A percentile compares a stretch with the other conserved stretches of the same genome.
Evolutionary conservation across 306 rosid genomes (phyloP).

Genomic region (Geum urbanum): DNA sequence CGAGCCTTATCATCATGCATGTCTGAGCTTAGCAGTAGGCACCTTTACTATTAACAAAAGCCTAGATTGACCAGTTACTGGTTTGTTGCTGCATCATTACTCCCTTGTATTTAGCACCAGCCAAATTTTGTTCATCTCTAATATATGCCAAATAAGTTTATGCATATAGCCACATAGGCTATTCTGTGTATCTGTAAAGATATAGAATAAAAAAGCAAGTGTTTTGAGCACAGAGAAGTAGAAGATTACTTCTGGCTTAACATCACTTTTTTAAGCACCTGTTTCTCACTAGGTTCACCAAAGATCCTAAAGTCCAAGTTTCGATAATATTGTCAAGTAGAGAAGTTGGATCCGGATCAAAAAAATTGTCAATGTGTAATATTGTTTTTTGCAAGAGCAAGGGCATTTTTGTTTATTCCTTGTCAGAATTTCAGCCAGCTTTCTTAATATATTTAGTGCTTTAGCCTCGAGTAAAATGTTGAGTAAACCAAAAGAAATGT

Average conservation of each 20-base stretch:
- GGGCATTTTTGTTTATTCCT: not conserved
- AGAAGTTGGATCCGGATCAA: not conserved
- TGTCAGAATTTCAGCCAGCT: not conserved
- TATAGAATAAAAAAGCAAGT: not conserved
- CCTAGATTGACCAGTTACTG: not conserved
- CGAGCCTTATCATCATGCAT: conserved; percentile 68
- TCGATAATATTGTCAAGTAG: not conserved
- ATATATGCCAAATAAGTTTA: not conserved
- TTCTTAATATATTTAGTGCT: not conserved
- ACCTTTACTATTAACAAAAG: conserved; percentile 28
- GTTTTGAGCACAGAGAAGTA: not conserved
- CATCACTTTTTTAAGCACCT: not conserved
- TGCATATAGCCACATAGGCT: not conserved
- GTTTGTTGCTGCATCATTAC: not conserved
- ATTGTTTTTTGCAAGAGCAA: not conserved
- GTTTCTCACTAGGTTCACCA: not conserved
- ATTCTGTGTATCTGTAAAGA: not conserved
- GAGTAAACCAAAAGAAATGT: not conserved
- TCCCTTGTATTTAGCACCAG: not conserved
- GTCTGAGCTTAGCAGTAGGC: conserved; percentile 58
- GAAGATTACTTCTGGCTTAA: conserved; percentile 2
- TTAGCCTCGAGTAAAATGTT: not conserved
- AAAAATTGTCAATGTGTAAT: not conserved
- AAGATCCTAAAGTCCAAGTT: too few species aligned
- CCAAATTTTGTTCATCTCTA: not conserved